Base-by-base conservation (phyloP, 2,329 filamentous ascomycete genomes). In the Thermoascus crustaceus region DNA sequence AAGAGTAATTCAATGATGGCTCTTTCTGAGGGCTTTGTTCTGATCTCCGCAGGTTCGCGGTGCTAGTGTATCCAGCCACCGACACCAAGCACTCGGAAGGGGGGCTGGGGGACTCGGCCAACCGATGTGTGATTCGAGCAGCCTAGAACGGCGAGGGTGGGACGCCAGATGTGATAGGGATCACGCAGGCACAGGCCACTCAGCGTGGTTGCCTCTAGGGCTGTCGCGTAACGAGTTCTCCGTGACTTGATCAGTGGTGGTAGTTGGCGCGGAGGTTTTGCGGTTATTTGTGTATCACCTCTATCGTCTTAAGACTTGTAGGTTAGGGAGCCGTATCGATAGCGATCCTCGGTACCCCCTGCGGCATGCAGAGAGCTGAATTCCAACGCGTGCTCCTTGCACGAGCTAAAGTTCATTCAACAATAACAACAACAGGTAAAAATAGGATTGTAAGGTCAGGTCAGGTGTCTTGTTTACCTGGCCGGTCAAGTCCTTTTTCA, bases 111-210 rank as follows among this genome's bases (percentile, higher is more conserved):
- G 29, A 20, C 20, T 35, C 32, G 25, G 26, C 43, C 43, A 45
- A 46, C 39, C 21, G 24, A 23, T 11, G n/a, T 27, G 24, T 19
- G 21, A 20, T 16, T 18, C 25, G 27, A 21, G n/a, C 30, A 8
- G 30, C 22, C n/a, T n/a, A n/a, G n/a, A n/a, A n/a, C 32, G 35
- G 34, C 32, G 32, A 38, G 39, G 32, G 37, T 41, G 39, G 39
- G 35, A 25, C 32, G 33, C 37, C 33, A 37, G 36, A 23, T 39
- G 26, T 25, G 37, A 36, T 39, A 30, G 30, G 34, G 44, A 45
- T 47, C 48, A 52, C 50, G 49, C 50, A 52, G 50, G 50, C 43
- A 52, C 49, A 47, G 40, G 45, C 47, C 44, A 50, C 42, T 51
- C 41, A 46, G 35, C 42, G 32, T 20, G 10, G 13, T 17, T 20